phyloP scores from a whole-genome alignment of 768 basidiomycete genomes.

The Exidia glandulosa region DNA sequence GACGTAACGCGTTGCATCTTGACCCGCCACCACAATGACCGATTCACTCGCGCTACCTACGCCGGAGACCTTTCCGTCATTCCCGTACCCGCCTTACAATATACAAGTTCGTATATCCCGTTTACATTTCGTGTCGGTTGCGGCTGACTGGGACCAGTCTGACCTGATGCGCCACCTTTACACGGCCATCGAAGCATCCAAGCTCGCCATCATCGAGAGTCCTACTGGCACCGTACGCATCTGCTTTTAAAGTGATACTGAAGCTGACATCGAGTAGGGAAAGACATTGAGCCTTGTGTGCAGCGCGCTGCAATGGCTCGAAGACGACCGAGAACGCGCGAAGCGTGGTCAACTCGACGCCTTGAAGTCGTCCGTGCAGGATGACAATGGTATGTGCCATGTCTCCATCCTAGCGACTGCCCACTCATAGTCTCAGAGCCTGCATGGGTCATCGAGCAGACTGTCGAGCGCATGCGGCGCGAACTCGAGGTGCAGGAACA shows the following conservation, averaged over 20 bases:
- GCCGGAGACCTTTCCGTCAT: slow-evolving; percentile 59
- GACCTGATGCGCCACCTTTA: slow-evolving; percentile 87
- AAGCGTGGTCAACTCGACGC: slow-evolving; percentile 50
- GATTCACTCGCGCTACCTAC: slow-evolving; percentile 36
- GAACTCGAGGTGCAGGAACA: slow-evolving; percentile 58
- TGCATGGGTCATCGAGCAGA: slow-evolving; percentile 70
- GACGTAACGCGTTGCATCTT: no score
- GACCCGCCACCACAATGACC: not conserved
- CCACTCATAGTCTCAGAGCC: slow-evolving; percentile 31
- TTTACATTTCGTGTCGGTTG: not conserved
- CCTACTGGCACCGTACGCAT: slow-evolving; percentile 74
- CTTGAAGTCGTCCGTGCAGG: slow-evolving; percentile 1
- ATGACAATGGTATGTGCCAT: slow-evolving; percentile 1
- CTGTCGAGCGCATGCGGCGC: slow-evolving; percentile 47
- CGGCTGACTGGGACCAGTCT: slow-evolving; percentile 31
- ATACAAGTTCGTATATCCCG: slow-evolving; percentile 26
- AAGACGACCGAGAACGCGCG: slow-evolving; percentile 58
- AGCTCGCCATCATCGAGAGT: slow-evolving; percentile 76
- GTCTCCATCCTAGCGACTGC: not conserved
- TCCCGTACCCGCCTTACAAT: slow-evolving; percentile 76
- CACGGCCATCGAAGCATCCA: slow-evolving; percentile 53
- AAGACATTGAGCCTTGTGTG: slow-evolving; percentile 79
- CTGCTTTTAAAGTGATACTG: not conserved
- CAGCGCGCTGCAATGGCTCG: slow-evolving; percentile 63
- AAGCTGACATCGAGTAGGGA: slow-evolving; percentile 36